Base-by-base conservation (phyloP, 495 filamentous ascomycete genomes). In the Rostrohypoxylon terebratum region DNA sequence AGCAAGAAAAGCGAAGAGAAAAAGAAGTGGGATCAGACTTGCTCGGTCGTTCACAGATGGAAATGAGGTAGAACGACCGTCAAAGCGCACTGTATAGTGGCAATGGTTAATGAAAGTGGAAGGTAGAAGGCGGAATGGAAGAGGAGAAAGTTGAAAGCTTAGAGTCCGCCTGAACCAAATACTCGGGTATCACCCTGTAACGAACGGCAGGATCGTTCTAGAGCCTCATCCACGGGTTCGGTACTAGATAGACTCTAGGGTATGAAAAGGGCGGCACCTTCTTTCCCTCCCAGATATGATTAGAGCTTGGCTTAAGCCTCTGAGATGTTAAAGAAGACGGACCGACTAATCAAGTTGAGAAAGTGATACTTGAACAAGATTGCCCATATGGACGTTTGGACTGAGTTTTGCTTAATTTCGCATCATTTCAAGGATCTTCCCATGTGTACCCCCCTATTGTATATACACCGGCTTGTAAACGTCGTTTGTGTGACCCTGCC, bases 361-460 rank as follows among this genome's bases (percentile, higher is more conserved):
- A 53, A 23, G 61, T 63, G 34, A 44, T 20, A 63, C 48, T 44
- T 20, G 33, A 28, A 31, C 59, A 40, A 40, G 59, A 34, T 38
- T 38, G 28, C 45, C 9, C 28, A 51, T 40, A 31, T 44, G n/a
- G n/a, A 14, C 8, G 3, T 23, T 20, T 36, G 33, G 16, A 18
- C n/a, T 36, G 20, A 18, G 33, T 34, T 57, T 16, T 40, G n/a
- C 13, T 42, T n/a, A n/a, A n/a, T n/a, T n/a, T n/a, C n/a, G n/a
- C n/a, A 8, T 14, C 28, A 25, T 16, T 40, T 1, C 34, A 42
- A 25, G 20, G 16, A 45, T 3, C 16, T 18, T 45, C 16, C 4
- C 4, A 45, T 45, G 4, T 20, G 16, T 4, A 8, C 20, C 16
- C 42, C 13, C 42, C 5, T n/a, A 18, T 4, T 18, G 3, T 45